Base-by-base conservation (phyloP, 2,329 filamentous ascomycete species). In the Microsporum ferrugineum region DNA sequence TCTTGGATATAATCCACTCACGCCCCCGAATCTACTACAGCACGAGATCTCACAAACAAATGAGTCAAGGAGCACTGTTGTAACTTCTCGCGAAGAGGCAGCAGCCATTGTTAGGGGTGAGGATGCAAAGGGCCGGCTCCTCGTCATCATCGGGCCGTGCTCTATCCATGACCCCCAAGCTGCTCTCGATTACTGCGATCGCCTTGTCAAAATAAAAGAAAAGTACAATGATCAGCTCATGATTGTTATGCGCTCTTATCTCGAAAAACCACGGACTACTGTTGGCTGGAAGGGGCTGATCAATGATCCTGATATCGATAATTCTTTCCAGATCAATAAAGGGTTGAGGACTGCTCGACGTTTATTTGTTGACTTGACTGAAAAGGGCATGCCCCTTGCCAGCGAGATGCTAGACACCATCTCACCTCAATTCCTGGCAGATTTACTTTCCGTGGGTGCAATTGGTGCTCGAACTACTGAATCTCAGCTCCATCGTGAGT, bases 211-310 rank as follows among this genome's bases (percentile, higher is more conserved):
- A 71, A 80, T 95, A 69, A 91, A 92, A 76, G 84, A 88, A 66
- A 89, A 88, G 80, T 86, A 96, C 64, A 84, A 86, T 64, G 80
- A 85, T 68, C 91, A 97, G 73, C 82, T 99, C 55, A 86, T 86
- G 74, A 88, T 99, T 73, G 86, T 99, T 71, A 99, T 99, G 94
- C 89, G 94, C 69, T 91, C 91, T 72, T 99, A 99, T 83, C 87
- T 99, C 58, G 94, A 99, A 82, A 99, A 99, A 82, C 94, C 94
- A 47, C 87, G 94, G 64, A 99, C 94, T 57, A 99, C 94, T 0
- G 91, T 99, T 57, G 94, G 94, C 72, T 99, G 94, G 94, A 99
- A 99, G 79, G 94, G 94, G 59, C 82, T 99, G 75, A 96, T 99
- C 82, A 99, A 99, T 77, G 94, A 99, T 75, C 94, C 94, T 1